Evolutionary conservation across 805 yeast species (phyloP), one percentile per base, ranked within the genome.

Genomic region (Ogataea pilisensis): DNA sequence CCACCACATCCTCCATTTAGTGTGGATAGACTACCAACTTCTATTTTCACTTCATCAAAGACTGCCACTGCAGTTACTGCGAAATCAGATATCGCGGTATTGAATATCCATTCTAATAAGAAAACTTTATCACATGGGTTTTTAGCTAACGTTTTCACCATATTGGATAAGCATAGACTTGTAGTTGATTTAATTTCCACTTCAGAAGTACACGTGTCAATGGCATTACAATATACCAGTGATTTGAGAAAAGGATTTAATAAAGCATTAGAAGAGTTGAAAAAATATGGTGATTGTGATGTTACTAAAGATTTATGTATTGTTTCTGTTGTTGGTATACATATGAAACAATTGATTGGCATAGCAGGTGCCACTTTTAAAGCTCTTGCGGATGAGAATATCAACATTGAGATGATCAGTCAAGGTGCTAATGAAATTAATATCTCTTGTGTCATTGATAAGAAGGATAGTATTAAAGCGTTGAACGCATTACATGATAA

Each of bases 341-440:
- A 91, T 62, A 91, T 93, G 98, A 89, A 89, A 59, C 96, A 90
- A 60, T 78, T 84, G 61, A 86, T 93, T 45, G 99, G 99, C 58
- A 90, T 88, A 60, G 99, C 99, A 0, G 96, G 97, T 35, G 82
- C 88, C 51, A 91, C 91, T 96, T 93, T 93, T 69, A 81, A 89
- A 53, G 87, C 95, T 2, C 70, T 93, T 51, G 97, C 98, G 7
- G 90, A 86, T 57, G 95, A 91, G 55, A 76, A 78, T 34, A 84
- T 93, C 59, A 93, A 93, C 66, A 88, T 93, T 53, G 99, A 93
- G 65, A 93, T 93, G 99, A 93, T 93, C 65, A 78, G 89, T 43
- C 99, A 93, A 73, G 99, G 99, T 55, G 96, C 98, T 16, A 91
- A 91, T 58, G 99, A 93, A 66, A 93, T 93, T 58, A 93, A 93